Evolutionary conservation across 208 protist species (phyloP).

Genomic region (Sergeia podlipaevii): DNA sequence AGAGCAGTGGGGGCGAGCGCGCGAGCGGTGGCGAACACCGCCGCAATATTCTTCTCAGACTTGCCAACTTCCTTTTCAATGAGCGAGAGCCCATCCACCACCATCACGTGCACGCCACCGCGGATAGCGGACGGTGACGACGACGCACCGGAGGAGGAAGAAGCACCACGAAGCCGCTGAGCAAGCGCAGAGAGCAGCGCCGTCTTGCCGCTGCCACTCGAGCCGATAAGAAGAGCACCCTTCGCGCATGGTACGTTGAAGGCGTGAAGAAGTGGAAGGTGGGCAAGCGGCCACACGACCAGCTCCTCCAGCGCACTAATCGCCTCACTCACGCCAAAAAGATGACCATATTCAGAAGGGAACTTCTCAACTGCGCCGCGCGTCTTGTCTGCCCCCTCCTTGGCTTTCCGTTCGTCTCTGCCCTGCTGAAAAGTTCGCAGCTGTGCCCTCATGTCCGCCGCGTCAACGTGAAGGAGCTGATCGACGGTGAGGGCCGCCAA

Average conservation of each 20-base stretch:
- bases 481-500: neutral
- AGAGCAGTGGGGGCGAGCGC: slow-evolving; percentile 66
- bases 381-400: neutral
- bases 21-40: slow-evolving; percentile 75
- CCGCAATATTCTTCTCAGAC: slow-evolving; percentile 84
- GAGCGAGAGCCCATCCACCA: slow-evolving; percentile 71
- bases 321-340: slow-evolving; percentile 55
- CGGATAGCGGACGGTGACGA: neutral
- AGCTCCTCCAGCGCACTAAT: slow-evolving; percentile 61
- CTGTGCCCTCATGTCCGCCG: slow-evolving; percentile 12
- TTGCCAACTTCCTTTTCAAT: slow-evolving; percentile 87
- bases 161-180: slow-evolving; percentile 23
- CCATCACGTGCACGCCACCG: slow-evolving; percentile 49
- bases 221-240: slow-evolving; percentile 79
- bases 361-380: neutral
- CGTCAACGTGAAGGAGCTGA: no score
- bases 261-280: slow-evolving; percentile 29
- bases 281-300: slow-evolving; percentile 75
- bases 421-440: slow-evolving; percentile 5
- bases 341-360: slow-evolving; percentile 23
- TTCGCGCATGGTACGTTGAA: slow-evolving; percentile 44
- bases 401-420: slow-evolving; percentile 1
- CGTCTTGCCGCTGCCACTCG: slow-evolving; percentile 85
- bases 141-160: neutral
- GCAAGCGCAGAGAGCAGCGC: slow-evolving; percentile 56